Conservation (phyloP, 1,284 basidiomycete species). For the Cystobasidium sp. region DNA sequence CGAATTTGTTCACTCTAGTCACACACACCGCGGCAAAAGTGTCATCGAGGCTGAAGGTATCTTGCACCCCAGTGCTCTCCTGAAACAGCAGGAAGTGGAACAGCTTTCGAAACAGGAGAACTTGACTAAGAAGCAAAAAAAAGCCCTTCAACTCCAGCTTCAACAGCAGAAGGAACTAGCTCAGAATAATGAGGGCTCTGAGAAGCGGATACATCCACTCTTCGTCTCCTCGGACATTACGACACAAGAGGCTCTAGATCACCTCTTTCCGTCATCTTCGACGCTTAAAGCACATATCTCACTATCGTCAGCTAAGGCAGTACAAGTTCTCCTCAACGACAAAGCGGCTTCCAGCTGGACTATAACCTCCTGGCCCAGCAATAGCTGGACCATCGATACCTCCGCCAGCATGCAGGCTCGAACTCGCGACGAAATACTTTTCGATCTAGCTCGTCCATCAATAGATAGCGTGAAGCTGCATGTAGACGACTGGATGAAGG, state of each 20-base stretch:
- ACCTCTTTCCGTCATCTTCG: slow-evolving; percentile 33
- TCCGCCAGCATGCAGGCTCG: not conserved
- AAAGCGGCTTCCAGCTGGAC: slow-evolving; percentile 15
- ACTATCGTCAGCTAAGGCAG: slow-evolving; percentile 23
- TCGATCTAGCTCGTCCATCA: slow-evolving; percentile 29
- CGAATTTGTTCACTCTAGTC: slow-evolving; percentile 13
- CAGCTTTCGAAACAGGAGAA: slow-evolving; percentile 15
- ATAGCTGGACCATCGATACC: not conserved
- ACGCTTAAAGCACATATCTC: slow-evolving; percentile 43
- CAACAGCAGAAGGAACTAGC: slow-evolving; percentile 3
- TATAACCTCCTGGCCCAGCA: slow-evolving; percentile 21
- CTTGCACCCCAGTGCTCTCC: slow-evolving; percentile 6
- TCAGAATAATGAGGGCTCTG: not conserved
- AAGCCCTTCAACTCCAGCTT: slow-evolving; percentile 11
- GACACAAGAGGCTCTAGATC: slow-evolving; percentile 21
- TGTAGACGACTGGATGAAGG: slow-evolving; percentile 44
- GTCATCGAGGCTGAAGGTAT: slow-evolving; percentile 30
- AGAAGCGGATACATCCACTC: slow-evolving; percentile 26
- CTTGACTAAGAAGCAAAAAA: slow-evolving; percentile 29
- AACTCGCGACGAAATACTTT: slow-evolving; percentile 38
- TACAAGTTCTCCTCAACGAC: slow-evolving; percentile 21
- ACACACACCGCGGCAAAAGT: slow-evolving; percentile 7
- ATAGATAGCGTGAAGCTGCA: slow-evolving; percentile 33
- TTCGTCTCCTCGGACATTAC: slow-evolving; percentile 28
- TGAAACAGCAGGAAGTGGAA: slow-evolving; percentile 15